phyloP scores from a whole-genome alignment of 768 basidiomycete genomes.

The Leccinellum albellum region DNA sequence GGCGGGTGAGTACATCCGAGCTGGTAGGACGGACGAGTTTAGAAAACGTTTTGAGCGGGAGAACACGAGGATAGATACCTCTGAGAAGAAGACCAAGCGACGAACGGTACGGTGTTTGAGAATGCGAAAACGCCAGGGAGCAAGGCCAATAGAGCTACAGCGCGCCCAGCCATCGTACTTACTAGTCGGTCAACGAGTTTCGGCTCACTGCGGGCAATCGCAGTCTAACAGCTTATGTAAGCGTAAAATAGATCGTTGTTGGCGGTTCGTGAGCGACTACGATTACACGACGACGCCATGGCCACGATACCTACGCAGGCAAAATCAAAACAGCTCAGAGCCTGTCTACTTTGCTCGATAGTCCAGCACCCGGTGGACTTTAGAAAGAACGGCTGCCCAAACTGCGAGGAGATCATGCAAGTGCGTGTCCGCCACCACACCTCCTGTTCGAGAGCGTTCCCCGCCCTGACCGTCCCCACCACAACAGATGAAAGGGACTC shows the following conservation, averaged over 20 bases:
- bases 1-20: constrained; percentile 43
- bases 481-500: constrained; percentile 77
- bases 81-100: constrained; percentile 72
- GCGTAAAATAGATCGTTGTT: neutral
- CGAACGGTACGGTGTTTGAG: constrained; percentile 57
- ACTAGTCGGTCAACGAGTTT: neutral
- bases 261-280: neutral
- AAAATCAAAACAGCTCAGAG: constrained; percentile 73
- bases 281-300: constrained; percentile 18
- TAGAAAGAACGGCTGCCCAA: constrained; percentile 84
- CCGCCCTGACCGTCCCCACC: neutral
- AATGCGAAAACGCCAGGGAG: constrained; percentile 47
- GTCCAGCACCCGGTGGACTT: constrained; percentile 85
- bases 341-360: constrained; percentile 91
- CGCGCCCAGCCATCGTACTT: constrained; percentile 40
- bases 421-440: constrained; percentile 45
- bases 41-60: neutral
- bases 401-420: constrained; percentile 94
- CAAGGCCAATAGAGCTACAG: constrained; percentile 42
- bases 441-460: neutral
- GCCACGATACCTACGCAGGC: constrained; percentile 56
- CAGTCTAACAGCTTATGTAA: constrained; percentile 15
- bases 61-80: constrained; percentile 37
- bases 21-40: constrained; percentile 39
- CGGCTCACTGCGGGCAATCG: neutral